Evolutionary conservation across 169 alveolate species (phyloP), one percentile per base, ranked within the genome.

Genomic region (Eimeria acervulina): DNA sequence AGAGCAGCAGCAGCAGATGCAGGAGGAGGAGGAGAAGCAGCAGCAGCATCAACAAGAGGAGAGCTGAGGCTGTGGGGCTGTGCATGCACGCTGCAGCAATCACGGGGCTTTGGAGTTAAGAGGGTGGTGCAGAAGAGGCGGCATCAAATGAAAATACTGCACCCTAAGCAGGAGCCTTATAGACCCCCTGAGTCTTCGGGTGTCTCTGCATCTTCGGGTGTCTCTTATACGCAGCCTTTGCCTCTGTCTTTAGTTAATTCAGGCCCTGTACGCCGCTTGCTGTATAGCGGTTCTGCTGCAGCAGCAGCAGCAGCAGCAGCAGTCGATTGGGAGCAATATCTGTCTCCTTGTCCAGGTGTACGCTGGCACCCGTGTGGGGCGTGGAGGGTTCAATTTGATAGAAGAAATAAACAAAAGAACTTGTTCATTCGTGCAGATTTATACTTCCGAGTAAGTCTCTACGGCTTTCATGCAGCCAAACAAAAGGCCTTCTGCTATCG

Each of bases 311-410:
- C 97, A n/a, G 98, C 98, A 40, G 95, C 96, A 59, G 95, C 97
- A 51, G 96, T 98, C 91, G 96, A 97, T 88, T 98, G 99, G 99
- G 97, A 97, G 59, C 97, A 96, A 31, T 98, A 97, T 97, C 96
- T 97, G 59, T 97, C 98, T 51, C 96, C 97, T 83, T 98, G 97
- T 47, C 95, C 96, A 78, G 99, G 99, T 6, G 99, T 98, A 93
- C 97, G 99, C 88, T 98, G 99, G 99, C 99, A 98, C 94, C 98
- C 99, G 52, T 92, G 97, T 76, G 99, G 99, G 23, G 97, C 98
- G 52, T 98, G 99, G 99, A 97, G 98, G 40, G 99, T 98, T 52
- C 98, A 97, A 89, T 98, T 98, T 95, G 90, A 97, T 88, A 93
- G 97, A 90, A 94, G 98, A 72, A 97, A 97, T 94, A 95, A 96